Evolutionary conservation across 257 asterid species (phyloP).

Genomic region (Lithospermum erythrorhizon): DNA sequence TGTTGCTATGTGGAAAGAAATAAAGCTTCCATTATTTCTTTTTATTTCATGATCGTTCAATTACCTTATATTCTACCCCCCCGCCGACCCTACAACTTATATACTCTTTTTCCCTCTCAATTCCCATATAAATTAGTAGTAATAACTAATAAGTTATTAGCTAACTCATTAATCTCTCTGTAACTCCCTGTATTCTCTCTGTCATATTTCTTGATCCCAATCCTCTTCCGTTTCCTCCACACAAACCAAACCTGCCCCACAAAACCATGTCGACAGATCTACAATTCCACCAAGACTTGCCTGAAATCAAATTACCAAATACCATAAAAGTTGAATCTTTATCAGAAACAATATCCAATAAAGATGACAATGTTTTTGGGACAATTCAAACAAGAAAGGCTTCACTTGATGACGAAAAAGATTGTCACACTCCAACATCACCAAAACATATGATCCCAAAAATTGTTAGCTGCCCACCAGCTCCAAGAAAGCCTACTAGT

Average conservation of each 20-base stretch:
- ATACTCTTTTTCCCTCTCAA: conserved; percentile 2
- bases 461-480: conserved; percentile 39
- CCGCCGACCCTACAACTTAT: conserved; percentile 6
- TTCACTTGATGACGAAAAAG: background rate
- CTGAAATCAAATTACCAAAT: conserved; percentile 17
- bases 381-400: conserved; percentile 7
- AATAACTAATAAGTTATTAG: background rate
- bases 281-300: conserved; percentile 18
- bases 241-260: background rate
- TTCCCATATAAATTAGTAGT: background rate
- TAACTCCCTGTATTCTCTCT: background rate
- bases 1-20: too few relatives aligned
- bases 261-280: conserved; percentile 43
- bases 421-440: conserved; percentile 39
- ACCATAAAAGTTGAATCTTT: conserved; percentile 15
- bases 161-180: conserved; percentile 25
- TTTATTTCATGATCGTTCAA: conserved; percentile 9
- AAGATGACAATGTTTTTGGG: background rate
- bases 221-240: background rate
- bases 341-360: background rate
- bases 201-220: conserved; percentile 19
- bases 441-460: conserved; percentile 38
- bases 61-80: conserved; percentile 41
- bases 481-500: conserved; percentile 44
- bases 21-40: conserved; percentile 3